These are phyloP conservation scores for Gypsophila paniculata DNA, from an alignment of 179 eudicot genomes.

Conservation along the genomic window DNA sequence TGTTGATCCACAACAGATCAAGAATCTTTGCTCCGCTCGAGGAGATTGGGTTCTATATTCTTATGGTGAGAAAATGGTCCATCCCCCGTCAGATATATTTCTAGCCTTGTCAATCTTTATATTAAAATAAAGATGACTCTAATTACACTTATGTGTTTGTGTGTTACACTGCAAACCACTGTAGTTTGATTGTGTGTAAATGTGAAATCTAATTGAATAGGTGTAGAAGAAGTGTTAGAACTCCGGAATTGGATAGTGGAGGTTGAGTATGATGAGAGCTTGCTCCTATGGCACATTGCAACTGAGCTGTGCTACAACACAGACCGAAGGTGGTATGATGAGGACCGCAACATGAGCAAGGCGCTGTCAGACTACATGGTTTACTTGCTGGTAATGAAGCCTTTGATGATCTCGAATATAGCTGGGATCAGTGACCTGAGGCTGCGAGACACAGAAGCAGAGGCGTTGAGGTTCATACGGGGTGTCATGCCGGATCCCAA, in stretches of 20 bases:
- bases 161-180: no score
- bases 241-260: conserved; percentile 6
- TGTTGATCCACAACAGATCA: conserved; percentile 14
- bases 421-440: conserved; percentile 34
- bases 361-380: conserved; percentile 39
- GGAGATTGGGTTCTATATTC: conserved; percentile 28
- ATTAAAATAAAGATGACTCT: neutral
- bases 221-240: conserved; percentile 7
- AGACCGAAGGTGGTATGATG: conserved; percentile 11
- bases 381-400: conserved; percentile 32
- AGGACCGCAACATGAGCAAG: conserved; percentile 13
- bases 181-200: neutral
- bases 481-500: neutral
- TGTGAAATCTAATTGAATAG: conserved; percentile 2
- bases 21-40: conserved; percentile 23
- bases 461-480: conserved; percentile 19
- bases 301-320: conserved; percentile 28
- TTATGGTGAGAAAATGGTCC: neutral
- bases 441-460: conserved; percentile 29
- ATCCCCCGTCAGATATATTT: neutral
- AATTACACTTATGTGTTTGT: no score
- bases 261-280: conserved; percentile 26
- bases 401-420: conserved; percentile 30
- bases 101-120: neutral
- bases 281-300: conserved; percentile 36